Base-by-base conservation (phyloP, 129 eudicot species). In the Logfia minima region DNA sequence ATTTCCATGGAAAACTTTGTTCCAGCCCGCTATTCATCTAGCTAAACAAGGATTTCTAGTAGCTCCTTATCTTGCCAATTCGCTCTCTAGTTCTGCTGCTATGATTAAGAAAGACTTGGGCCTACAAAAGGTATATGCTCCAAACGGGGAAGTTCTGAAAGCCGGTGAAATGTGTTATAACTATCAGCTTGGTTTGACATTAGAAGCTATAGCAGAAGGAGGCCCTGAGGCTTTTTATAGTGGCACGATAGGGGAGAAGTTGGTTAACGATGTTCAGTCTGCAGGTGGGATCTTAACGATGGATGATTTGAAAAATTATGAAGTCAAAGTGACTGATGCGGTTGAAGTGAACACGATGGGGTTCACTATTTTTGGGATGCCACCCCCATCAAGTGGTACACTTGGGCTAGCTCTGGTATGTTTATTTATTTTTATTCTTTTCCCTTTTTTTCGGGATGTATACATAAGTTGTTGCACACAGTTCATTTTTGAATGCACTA, bases 351-450 rank as follows among this genome's bases (percentile, higher is more conserved):
- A 87, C 62, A 81, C 86, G 0, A 94, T 91, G 99, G 99, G 97
- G 68, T 91, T 84, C 76, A 84, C 80, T 23, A 83, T 94, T n/a
- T 66, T 87, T 7, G 99, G 99, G 29, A 91, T 94, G 99, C 99
- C 99, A 2, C 87, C 99, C 26, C 99, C 97, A 0, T 94, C 99
- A 43, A 91, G 97, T 79, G 99, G 99, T 55, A 91, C 97, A 31
- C 85, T 91, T 8, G 99, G 99, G 51, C 77, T 94, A 29, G 75
- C 96, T 81, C 66, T 94, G 93, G 99, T 94, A 64, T 2, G 89
- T 78, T 16, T 17, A 8, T 35, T 43, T 10, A 45, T 45, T 45
- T 39, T 39, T 9, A 39, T 7, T 8, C 0, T 8, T 39, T 9
- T 39, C 2, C 48, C 10, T 8, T 17, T 70, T 7, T 52, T 32